Evolutionary conservation across 148 eudicot genomes (phyloP).

Genomic region (Rhododendron henanense): DNA sequence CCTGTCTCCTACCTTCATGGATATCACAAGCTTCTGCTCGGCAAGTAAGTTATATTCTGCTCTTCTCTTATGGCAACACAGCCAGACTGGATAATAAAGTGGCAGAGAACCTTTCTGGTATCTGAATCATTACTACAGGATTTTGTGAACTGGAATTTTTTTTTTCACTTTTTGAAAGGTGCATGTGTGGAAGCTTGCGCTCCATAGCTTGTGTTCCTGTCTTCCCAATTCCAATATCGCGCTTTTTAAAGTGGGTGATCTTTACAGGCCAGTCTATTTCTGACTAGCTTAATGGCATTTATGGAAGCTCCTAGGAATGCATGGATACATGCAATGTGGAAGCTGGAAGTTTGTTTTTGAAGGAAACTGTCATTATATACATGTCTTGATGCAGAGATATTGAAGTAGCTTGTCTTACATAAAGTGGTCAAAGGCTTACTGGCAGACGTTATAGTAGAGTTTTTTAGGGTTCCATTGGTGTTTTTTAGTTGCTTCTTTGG

Average conservation of each 20-base stretch:
- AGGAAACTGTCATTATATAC: neutral
- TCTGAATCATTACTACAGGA: neutral
- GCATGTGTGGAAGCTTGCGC: neutral
- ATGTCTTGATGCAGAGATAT: conserved; percentile 3
- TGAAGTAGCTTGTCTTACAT: neutral
- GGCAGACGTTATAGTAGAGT: neutral
- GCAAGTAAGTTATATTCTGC: conserved; percentile 58
- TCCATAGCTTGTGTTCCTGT: neutral
- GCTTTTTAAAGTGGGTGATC: neutral
- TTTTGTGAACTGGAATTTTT: neutral
- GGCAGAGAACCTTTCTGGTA: neutral
- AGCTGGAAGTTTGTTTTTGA: neutral
- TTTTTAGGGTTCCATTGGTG: neutral
- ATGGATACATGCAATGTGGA: neutral
- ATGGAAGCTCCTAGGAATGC: neutral
- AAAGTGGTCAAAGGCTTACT: neutral
- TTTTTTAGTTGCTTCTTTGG: neutral
- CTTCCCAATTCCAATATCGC: neutral
- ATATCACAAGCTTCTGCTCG: conserved; percentile 97
- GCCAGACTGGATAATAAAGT: neutral
- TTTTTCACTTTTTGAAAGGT: neutral
- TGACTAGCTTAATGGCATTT: neutral
- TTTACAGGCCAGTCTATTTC: neutral
- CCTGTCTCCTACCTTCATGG: conserved; percentile 96
- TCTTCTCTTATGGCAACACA: neutral